Conservation (phyloP, 2,329 filamentous ascomycete species). For the Cryphonectria parasitica region DNA sequence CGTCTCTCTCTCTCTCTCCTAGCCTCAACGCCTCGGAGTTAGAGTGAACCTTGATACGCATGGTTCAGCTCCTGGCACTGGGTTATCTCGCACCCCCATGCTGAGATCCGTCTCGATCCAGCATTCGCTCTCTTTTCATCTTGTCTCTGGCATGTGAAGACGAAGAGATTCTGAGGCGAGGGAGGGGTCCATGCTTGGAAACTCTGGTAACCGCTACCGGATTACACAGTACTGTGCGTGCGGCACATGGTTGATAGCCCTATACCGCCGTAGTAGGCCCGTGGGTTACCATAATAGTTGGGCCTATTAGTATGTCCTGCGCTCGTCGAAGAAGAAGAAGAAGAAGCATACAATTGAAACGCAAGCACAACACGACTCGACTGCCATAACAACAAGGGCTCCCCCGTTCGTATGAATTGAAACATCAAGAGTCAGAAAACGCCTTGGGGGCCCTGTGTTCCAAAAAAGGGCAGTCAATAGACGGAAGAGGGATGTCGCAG, state of each 20-base stretch:
- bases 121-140: not conserved
- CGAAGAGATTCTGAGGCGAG: not conserved
- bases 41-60: slow-evolving; percentile 10
- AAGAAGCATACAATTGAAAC: too few species aligned
- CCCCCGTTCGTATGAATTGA: not conserved
- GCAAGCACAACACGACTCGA: not conserved
- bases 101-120: not conserved
- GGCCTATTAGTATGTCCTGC: not conserved
- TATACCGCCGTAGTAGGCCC: slow-evolving; percentile 3
- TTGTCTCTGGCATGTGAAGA: not conserved
- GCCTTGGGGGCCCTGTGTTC: not conserved
- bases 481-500: not conserved
- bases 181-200: not conserved
- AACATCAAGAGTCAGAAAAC: not conserved
- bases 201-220: not conserved
- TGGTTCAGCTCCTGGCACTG: not conserved
- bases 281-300: not conserved
- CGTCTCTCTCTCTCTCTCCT: not conserved
- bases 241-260: not conserved
- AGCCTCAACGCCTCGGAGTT: not conserved
- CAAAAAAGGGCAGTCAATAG: not conserved
- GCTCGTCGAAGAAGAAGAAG: not conserved
- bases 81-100: not conserved
- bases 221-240: not conserved
- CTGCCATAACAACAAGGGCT: too few species aligned